Base-by-base conservation (phyloP, 177 flowering plant genomes). In the Tripterygium wilfordii region DNA sequence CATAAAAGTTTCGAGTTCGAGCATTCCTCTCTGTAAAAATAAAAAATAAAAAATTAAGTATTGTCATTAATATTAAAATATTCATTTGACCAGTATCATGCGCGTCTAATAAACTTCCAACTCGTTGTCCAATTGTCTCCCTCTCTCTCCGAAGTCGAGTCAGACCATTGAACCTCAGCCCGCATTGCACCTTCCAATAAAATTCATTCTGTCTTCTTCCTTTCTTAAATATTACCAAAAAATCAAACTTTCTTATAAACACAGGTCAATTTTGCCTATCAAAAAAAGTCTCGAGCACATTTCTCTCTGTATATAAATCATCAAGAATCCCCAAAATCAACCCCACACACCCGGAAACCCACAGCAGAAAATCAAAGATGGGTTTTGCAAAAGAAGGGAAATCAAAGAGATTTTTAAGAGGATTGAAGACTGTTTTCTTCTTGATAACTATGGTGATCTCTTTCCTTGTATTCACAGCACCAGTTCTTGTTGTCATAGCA, bases 391-490 rank as follows among this genome's bases (percentile, higher is more conserved):
- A 76, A 45, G 84, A 72, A 23, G 90, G 78, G 61, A 82, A 57
- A 69, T 44, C 67, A 8, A 74, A 51, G 28, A 61, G 57, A 42
- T 25, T 72, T 0, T 51, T 62, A 58, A 61, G 97, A 65, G 80
- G 61, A 18, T 27, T 78, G 20, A 87, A 83, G 69, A 81, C 95
- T 5, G 23, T 85, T 30, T 78, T 87, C 49, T 76, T 90, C 78
- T 45, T 90, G 33, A 53, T 79, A 31, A 58, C 74, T 42, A 80
- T 90, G 91, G n/a, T 80, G 4, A 41, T 77, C n/a, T 90, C 98
- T 9, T 64, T 90, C 14, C 78, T 87, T 6, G 23, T 90, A 5
- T 62, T 90, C 68, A 85, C 87, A 10, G 89, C 91, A n/a, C 96
- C 96, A 2, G 62, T 83, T 35, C 65, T 90, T 2, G 64, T 90